Conservation (phyloP, 169 alveolate species). For the Miamiensis avidus region DNA sequence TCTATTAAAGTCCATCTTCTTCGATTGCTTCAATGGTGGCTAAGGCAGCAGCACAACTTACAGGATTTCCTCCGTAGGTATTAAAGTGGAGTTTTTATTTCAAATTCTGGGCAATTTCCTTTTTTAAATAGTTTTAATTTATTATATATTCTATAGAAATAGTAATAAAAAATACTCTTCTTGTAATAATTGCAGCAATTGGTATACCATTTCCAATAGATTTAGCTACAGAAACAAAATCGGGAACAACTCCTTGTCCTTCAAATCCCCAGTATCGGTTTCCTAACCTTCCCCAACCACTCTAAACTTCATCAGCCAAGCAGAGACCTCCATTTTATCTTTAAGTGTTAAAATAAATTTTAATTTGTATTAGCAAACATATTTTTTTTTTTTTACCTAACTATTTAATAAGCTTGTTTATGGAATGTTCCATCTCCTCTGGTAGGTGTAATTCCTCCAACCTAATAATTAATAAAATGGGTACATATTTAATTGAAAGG, state of each 20-base stretch:
- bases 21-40: not conserved
- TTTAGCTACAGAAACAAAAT: slow-evolving; percentile 50
- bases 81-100: not conserved
- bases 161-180: no score
- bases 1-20: not conserved
- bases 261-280: slow-evolving; percentile 55
- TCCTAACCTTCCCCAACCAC: slow-evolving; percentile 58
- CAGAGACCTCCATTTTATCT: slow-evolving; percentile 52
- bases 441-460: not conserved
- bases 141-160: no score
- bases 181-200: slow-evolving; percentile 44
- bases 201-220: slow-evolving; percentile 62
- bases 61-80: not conserved
- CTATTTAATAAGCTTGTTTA: slow-evolving; percentile 30
- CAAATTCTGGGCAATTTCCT: not conserved
- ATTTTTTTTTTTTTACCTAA: no score
- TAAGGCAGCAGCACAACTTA: not conserved
- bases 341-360: no score
- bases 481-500: no score
- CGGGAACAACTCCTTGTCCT: slow-evolving; percentile 50
- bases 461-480: not conserved
- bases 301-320: slow-evolving; percentile 59
- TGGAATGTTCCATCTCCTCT: not conserved
- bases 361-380: no score
- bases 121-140: no score